Evolutionary conservation across 2,329 filamentous ascomycete genomes (phyloP), one percentile per base, ranked within the genome.

Genomic region (Falciphora oryzae): DNA sequence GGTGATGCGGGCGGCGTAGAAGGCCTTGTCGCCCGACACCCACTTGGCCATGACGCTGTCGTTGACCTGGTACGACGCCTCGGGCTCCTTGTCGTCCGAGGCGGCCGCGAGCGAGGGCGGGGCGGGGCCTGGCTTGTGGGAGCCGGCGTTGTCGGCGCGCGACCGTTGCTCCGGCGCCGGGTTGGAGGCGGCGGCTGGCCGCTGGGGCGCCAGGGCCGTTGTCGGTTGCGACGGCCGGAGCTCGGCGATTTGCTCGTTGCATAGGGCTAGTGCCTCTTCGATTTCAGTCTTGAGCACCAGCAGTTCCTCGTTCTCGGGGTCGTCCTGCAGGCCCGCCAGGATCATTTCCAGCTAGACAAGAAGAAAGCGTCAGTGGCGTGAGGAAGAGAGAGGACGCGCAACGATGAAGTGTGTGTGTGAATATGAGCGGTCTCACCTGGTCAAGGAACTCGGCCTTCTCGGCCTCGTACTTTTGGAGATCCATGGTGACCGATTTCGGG

Each of bases 1-100:
- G 63, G 92, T 94, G 76, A 99, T 96, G 72, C 92, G 89, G 57
- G 93, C 95, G 59, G 92, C 89, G 78, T 98, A 98, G 78, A 93
- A 97, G 29, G 85, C 85, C 73, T 91, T 92, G 77, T 99, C 95
- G 64, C 92, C 93, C 13, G 92, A 90, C 60, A 90, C 80, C 92
- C 93, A 99, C 77, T 94, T 93, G 60, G 94, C 95, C 76, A 95
- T 83, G 64, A 97, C 91, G 38, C 83, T 90, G 72, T 99, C 95
- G 74, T 97, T 97, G 69, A 97, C 91, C 65, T 90, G 86, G 78
- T 93, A 97, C 13, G 82, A 83, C 3, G 83, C 75, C 38, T 83
- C 78, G 35, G 81, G 80, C 27, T 83, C 80, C 68, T 89, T 85
- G 64, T 86, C 85, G 65, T 83, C 75, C 50, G 66, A 64, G 16